Evolutionary conservation across 768 basidiomycete species (phyloP).

Genomic region (Boletus edulis): DNA sequence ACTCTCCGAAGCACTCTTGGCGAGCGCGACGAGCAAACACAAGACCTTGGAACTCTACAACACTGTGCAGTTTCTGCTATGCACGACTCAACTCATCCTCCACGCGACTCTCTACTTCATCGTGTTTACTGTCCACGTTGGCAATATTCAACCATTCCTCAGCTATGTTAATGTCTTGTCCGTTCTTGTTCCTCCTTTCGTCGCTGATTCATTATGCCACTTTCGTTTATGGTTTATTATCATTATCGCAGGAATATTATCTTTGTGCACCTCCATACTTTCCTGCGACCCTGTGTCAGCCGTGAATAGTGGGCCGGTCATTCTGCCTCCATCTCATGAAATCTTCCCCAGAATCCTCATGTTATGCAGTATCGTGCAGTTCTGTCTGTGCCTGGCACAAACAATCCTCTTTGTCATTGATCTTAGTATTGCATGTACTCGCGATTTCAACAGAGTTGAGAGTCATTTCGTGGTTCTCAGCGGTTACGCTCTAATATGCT

Average conservation of each 20-base stretch:
- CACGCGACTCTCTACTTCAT: constrained; percentile 1
- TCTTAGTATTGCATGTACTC: neutral
- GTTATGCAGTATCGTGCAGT: constrained; percentile 10
- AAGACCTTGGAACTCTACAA: no score
- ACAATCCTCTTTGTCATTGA: neutral
- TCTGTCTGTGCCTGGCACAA: constrained; percentile 14
- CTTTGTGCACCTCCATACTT: constrained; percentile 8
- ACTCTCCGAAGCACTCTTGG: no score
- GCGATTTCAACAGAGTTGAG: neutral
- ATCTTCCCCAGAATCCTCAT: constrained; percentile 8
- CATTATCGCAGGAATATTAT: constrained; percentile 13
- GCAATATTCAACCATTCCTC: neutral
- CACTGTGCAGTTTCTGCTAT: constrained; percentile 18
- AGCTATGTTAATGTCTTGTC: neutral
- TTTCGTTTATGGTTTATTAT: constrained; percentile 8
- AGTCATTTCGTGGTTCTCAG: neutral
- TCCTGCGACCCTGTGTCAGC: neutral
- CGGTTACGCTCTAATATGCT: constrained; percentile 3
- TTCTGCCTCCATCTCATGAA: neutral
- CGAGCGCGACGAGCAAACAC: no score
- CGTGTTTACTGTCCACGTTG: neutral
- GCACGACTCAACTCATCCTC: constrained; percentile 4
- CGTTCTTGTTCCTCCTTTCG: neutral
- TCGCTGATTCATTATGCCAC: neutral
- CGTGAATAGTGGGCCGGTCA: neutral